Base-by-base conservation (phyloP, 2,329 filamentous ascomycete genomes). In the Sclerotinia minor region DNA sequence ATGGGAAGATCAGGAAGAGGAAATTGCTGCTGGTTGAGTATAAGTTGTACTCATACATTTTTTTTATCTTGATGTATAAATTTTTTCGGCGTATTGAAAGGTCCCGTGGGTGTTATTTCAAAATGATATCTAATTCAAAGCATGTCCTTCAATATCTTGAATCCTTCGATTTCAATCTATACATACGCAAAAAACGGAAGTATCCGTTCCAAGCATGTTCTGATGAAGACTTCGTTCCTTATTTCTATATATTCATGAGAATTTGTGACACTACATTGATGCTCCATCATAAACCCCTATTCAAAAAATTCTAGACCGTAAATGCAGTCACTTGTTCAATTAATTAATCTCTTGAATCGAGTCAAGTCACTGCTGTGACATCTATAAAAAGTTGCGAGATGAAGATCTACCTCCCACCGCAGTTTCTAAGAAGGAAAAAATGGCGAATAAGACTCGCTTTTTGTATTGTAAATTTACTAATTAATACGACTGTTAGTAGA, bases 1-100 rank as follows among this genome's bases (percentile, higher is more conserved):
- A 55, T 77, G 75, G 76, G 74, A 75, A 71, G 74, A 77, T 63
- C 72, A 76, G 45, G 71, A 75, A 71, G 73, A 76, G 44, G 76
- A 77, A 57, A 77, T 77, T 67, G 75, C 75, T 68, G 73, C 71
- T 17, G 75, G 74, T 65, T 76, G 65, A 67, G 35, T 45, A 63
- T 60, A 49, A 47, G 5, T 17, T 21, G 38, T 45, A 32, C 38
- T 38, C 49, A 32, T 21, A n/a, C 21, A 53, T 15, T 52, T 2
- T 50, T 29, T 38, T 50, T 50, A 21, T 35, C 45, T 63, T 35
- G 59, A 50, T 61, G 59, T 61, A 61, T 61, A 50, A 38, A 13
- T 21, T 50, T 61, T 61, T 13, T 15, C 11, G 59, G 29, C 45
- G 59, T 29, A 63, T 26, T 41, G 9, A 26, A 60, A 50, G 59